These are phyloP conservation scores for Fraxinus sp. DNA, from an alignment of 305 asterid genomes.

Conservation along the genomic window DNA sequence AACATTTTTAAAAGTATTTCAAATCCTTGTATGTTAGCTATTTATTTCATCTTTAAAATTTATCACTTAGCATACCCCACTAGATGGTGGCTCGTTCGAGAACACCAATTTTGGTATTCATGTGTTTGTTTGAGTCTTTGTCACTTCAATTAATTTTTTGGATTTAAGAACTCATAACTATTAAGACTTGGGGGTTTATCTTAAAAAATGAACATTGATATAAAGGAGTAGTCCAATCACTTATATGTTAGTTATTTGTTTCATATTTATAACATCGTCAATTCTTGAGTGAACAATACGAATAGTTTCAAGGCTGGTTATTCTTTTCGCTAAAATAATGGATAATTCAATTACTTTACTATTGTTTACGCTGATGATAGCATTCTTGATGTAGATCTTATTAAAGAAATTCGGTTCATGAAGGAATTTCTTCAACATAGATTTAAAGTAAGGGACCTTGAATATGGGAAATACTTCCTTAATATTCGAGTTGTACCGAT, in stretches of 20 bases:
- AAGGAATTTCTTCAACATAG: not conserved
- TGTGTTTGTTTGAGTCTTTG: slow-evolving; percentile 12
- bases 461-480: not conserved
- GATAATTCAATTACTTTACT: too few species aligned
- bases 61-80: not conserved
- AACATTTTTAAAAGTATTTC: too few species aligned
- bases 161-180: not conserved
- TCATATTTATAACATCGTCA: not conserved
- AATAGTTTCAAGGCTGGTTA: not conserved
- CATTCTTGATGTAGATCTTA: not conserved
- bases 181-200: too few species aligned
- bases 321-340: too few species aligned
- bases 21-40: not conserved
- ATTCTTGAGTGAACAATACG: too few species aligned
- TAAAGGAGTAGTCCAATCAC: too few species aligned
- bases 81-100: not conserved
- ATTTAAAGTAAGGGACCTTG: not conserved
- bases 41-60: not conserved
- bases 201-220: not conserved
- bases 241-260: too few species aligned
- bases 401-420: not conserved
- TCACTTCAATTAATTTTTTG: not conserved
- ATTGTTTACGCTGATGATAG: not conserved
- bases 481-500: not conserved
- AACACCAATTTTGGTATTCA: not conserved